Conservation (phyloP, 768 basidiomycete genomes). For the Sporobolomyces roseus region DNA sequence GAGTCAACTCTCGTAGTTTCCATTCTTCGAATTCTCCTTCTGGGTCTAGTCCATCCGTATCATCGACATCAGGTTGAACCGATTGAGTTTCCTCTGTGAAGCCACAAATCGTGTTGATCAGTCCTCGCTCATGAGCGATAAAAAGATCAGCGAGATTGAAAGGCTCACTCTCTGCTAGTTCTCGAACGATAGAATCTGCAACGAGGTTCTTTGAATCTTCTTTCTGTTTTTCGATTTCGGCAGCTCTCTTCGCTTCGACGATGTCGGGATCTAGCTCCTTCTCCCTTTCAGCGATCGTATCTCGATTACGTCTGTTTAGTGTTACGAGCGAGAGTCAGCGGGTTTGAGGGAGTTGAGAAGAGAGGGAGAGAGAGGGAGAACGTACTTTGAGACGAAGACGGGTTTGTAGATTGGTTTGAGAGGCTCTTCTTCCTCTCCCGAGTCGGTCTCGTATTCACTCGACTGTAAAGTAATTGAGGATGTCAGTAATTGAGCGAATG, state of each 20-base stretch:
- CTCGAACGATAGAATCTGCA: conserved; percentile 86
- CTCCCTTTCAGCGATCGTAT: conserved; percentile 68
- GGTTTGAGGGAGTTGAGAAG: background rate
- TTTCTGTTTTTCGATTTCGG: conserved; percentile 73
- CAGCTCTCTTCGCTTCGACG: conserved; percentile 62
- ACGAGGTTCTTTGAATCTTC: conserved; percentile 88
- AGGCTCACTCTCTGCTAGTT: conserved; percentile 89
- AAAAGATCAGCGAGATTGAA: conserved; percentile 46
- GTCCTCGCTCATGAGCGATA: background rate
- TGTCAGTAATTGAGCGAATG: too few species aligned
- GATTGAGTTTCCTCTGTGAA: conserved; percentile 82
- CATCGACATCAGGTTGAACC: conserved; percentile 79
- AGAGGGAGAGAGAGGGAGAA: conserved; percentile 45
- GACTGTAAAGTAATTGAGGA: conserved; percentile 57
- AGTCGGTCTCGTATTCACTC: conserved; percentile 79
- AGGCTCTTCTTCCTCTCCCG: conserved; percentile 63
- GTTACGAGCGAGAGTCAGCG: background rate
- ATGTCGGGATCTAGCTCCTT: conserved; percentile 70
- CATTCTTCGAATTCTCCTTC: conserved; percentile 89
- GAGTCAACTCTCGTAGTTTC: conserved; percentile 85
- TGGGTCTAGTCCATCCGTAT: conserved; percentile 88
- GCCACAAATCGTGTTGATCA: background rate
- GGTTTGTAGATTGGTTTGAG: conserved; percentile 78
- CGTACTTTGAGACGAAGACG: conserved; percentile 90
- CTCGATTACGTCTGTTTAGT: conserved; percentile 40